Evolutionary conservation across 129 eudicot genomes (phyloP), one percentile per base, ranked within the genome.

Genomic region (Chrysanthemum lavandulifolium): DNA sequence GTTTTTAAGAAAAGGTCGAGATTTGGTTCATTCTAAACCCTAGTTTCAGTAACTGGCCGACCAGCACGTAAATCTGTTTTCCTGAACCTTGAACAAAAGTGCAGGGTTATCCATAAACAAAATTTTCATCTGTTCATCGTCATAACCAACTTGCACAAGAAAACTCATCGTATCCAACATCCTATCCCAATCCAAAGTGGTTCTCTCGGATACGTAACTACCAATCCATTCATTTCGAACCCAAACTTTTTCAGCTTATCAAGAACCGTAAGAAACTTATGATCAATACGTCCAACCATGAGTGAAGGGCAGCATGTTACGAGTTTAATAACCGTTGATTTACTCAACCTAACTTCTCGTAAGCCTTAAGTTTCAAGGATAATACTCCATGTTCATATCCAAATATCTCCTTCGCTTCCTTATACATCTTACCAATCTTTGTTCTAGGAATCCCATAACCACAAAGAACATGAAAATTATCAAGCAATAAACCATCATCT

Each of bases 401-500:
- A 40, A 90, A 90, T 16, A 90, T 79, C 76, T 81, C 89, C 29
- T 72, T 79, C 23, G 82, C 91, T 77, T 90, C 89, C 67, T 71
- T 83, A 62, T 79, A 90, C 23, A 78, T 81, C 79, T 60, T 87
- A 6, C 96, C 96, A 23, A 90, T 81, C 69, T 85, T 79, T 50
- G 77, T 74, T 54, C 88, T 76, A 7, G 96, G 96, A 33, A 90
- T 74, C 69, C 94, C 96, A 15, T 85, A 90, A 54, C 80, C 73
- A 60, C 89, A 87, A 72, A 90, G 87, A 61, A 77, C 85, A 49
- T 85, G 94, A 64, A 80, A 87, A 49, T 90, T 90, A 31, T 87
- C 84, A 15, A 90, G 91, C 74, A 90, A 59, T 36, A 79, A 70
- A 13, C 72, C 68, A 78, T 85, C 94, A 68, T 90, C 96, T 15